phyloP scores from a whole-genome alignment of 2,329 filamentous ascomycete genomes.

The Colletotrichum melonis region DNA sequence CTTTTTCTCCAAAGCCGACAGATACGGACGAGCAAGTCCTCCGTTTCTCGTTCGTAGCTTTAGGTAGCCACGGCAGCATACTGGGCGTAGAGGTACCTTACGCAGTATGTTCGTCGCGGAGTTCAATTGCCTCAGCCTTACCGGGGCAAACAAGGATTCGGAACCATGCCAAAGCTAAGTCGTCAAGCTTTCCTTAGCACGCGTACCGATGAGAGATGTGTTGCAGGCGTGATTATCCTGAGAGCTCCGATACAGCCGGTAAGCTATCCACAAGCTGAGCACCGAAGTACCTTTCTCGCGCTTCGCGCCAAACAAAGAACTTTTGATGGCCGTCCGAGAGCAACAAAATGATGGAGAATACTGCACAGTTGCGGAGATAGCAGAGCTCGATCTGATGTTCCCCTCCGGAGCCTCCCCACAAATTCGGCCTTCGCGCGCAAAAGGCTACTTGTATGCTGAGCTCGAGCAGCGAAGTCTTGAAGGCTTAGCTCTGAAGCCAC shows the following conservation, averaged over 20 bases:
- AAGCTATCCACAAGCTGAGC: background rate
- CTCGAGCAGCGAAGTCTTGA: background rate
- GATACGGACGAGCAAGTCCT: background rate
- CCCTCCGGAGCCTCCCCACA: background rate
- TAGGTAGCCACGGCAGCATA: too few relatives aligned
- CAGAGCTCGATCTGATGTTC: background rate
- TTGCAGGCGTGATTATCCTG: too few relatives aligned
- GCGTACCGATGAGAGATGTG: background rate
- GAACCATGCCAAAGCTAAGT: too few relatives aligned
- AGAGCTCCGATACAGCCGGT: background rate
- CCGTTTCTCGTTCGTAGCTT: background rate
- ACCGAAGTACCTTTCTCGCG: background rate
- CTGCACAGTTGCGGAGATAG: background rate
- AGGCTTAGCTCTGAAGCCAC: background rate
- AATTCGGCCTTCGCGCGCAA: constrained; percentile 24
- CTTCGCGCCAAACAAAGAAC: background rate
- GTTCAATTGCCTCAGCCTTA: background rate
- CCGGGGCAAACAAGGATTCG: too few relatives aligned
- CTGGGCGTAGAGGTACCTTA: too few relatives aligned
- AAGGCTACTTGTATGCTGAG: background rate
- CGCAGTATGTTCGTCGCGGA: background rate
- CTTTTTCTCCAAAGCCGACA: constrained; percentile 13
- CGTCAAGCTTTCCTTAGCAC: background rate
- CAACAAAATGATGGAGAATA: background rate
- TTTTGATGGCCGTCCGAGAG: too few relatives aligned